These are phyloP conservation scores for Phoma herbarum DNA, from an alignment of 2,329 filamentous ascomycete species.

Conservation along the genomic window DNA sequence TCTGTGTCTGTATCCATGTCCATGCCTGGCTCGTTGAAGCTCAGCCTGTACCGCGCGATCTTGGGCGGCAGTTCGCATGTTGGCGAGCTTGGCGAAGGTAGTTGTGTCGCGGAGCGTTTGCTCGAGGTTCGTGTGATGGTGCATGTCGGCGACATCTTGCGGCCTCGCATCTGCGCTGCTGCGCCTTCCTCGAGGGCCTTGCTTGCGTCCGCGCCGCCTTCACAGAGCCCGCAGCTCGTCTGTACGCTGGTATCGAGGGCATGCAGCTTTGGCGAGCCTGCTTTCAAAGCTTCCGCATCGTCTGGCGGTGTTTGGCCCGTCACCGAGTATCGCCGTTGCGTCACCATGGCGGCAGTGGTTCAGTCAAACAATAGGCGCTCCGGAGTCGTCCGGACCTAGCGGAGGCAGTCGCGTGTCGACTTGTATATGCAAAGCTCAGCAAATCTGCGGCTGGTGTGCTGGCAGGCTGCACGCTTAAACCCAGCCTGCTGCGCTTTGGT, in stretches of 20 bases:
- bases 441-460: conserved; percentile 28
- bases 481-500: conserved; percentile 30
- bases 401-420: conserved; percentile 19
- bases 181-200: conserved; percentile 25
- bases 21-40: conserved; percentile 26
- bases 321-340: conserved; percentile 50
- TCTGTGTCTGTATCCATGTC: conserved; percentile 37
- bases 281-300: conserved; percentile 44
- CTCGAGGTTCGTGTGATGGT: conserved; percentile 42
- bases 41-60: conserved; percentile 42
- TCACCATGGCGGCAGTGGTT: conserved; percentile 32
- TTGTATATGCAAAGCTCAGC: conserved; percentile 28
- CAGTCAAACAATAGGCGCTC: conserved; percentile 5
- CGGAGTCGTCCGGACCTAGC: conserved; percentile 8
- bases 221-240: conserved; percentile 45
- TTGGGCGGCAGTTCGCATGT: conserved; percentile 47
- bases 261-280: conserved; percentile 48
- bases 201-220: conserved; percentile 29
- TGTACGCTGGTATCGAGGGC: conserved; percentile 48
- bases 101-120: conserved; percentile 49
- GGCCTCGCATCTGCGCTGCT: conserved; percentile 34
- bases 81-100: conserved; percentile 48
- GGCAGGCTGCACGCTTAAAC: conserved; percentile 31
- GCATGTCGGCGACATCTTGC: conserved; percentile 38
- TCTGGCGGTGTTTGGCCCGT: conserved; percentile 50